These are phyloP conservation scores for Trifolium pratense DNA, from an alignment of 306 rosid genomes.

Conservation along the genomic window DNA sequence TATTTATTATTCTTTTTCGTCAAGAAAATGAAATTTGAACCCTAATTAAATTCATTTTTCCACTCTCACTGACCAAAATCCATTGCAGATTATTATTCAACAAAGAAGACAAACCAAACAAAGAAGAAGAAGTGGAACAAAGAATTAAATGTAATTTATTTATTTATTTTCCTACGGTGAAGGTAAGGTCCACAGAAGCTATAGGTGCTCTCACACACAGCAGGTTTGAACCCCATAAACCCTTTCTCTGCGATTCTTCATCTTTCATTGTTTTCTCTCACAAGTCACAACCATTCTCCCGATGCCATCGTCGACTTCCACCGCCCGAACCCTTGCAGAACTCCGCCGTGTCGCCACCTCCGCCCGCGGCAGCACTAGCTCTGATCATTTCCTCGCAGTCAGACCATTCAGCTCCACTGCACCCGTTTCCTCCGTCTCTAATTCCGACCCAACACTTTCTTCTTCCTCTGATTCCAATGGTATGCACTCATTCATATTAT, in stretches of 20 bases:
- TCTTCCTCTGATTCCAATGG: slow-evolving; percentile 63
- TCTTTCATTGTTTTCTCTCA: not conserved
- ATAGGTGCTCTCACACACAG: slow-evolving; percentile 9
- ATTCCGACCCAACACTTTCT: slow-evolving; percentile 46
- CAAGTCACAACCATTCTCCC: slow-evolving; percentile 22
- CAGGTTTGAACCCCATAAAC: slow-evolving; percentile 44
- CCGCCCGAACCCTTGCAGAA: slow-evolving; percentile 51
- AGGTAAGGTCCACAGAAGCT: slow-evolving; percentile 14
- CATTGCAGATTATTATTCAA: too few species aligned
- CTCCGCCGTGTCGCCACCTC: slow-evolving; percentile 43
- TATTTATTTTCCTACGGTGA: not conserved
- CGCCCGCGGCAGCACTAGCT: not conserved
- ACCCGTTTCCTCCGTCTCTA: slow-evolving; percentile 38
- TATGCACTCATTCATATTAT: slow-evolving; percentile 14
- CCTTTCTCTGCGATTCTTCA: slow-evolving; percentile 38
- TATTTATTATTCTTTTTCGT: too few species aligned
- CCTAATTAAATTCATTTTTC: too few species aligned
- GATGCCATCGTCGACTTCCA: slow-evolving; percentile 54
- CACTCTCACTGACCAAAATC: too few species aligned
- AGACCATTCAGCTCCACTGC: slow-evolving; percentile 51
- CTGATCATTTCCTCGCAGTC: slow-evolving; percentile 27
- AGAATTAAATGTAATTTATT: too few species aligned
- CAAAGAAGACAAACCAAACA: too few species aligned
- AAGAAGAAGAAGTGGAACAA: too few species aligned
- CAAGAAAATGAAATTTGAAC: too few species aligned